These are phyloP conservation scores for Lophiotrema nucula DNA, from an alignment of 495 filamentous ascomycete genomes.

Conservation along the genomic window DNA sequence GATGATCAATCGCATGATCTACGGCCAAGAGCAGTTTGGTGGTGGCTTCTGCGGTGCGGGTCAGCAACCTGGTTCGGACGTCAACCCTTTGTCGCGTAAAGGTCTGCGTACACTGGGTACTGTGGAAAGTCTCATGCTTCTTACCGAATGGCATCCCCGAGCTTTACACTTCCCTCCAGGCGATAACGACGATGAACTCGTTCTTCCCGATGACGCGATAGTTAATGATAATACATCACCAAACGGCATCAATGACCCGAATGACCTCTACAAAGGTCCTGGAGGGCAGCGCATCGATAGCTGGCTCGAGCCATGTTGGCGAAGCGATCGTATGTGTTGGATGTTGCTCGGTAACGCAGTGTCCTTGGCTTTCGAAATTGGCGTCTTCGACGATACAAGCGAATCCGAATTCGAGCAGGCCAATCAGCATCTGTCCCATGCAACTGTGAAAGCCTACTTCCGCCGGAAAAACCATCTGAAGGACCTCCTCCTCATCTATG, in stretches of 20 bases:
- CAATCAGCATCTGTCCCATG: conserved; percentile 35
- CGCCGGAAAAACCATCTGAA: conserved; percentile 78
- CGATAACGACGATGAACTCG: conserved; percentile 67
- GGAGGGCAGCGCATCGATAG: conserved; percentile 76
- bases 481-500: conserved; percentile 80
- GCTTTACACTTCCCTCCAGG: conserved; percentile 93
- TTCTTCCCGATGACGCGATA: conserved; percentile 41
- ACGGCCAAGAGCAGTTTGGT: conserved; percentile 92
- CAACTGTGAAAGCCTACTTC: conserved; percentile 70
- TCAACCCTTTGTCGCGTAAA: conserved; percentile 50
- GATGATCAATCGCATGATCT: conserved; percentile 91
- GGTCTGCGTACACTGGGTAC: conserved; percentile 88
- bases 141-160: conserved; percentile 96
- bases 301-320: conserved; percentile 95
- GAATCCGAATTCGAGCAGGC: conserved; percentile 43
- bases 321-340: conserved; percentile 97
- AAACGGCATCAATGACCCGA: too few relatives aligned
- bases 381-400: conserved; percentile 82
- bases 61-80: conserved; percentile 42
- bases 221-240: neutral
- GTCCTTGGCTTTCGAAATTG: conserved; percentile 86
- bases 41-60: conserved; percentile 81
- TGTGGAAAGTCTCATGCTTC: conserved; percentile 85
- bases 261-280: conserved; percentile 38
- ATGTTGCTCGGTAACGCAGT: conserved; percentile 91